Evolutionary conservation across 1,284 basidiomycete species (phyloP), one percentile per base, ranked within the genome.

Genomic region (Rugosomyces carneus): DNA sequence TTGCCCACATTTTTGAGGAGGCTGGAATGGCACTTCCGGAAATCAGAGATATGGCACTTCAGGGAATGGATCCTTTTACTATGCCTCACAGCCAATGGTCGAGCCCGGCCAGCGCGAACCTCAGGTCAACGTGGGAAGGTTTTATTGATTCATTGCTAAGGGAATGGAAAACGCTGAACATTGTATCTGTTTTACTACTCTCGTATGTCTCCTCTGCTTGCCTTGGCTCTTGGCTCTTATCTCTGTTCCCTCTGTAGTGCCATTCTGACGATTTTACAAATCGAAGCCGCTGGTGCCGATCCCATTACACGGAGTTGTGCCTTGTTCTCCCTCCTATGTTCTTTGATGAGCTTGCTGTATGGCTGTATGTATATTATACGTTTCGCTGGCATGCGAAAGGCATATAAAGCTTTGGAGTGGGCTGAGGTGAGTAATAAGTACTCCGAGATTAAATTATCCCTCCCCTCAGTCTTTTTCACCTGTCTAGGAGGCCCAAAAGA

Each of bases 81-180:
- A 18, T 18, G 35, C 35, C 11, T 5, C 35, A 37, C 6, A 6
- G 5, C 8, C 27, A 40, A 11, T 42, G 35, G 20, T 37, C 35
- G 13, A 37, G 35, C 20, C 18, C 16, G 5, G 45, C 11, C 7
- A 37, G 35, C 13, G 13, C 20, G 26, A 47, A 40, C 11, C 44
- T 57, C 16, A 57, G 50, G 20, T 16, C 21, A 1, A 42, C 56
- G 4, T 70, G 68, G 67, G 62, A 65, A 39, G 47, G 51, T 1
- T 65, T 68, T 41, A 73, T 87, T 9, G 83, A 86, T 52, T 79
- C 79, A 0, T 64, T 88, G 23, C 49, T 85, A 51, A 71, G 75
- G 35, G 84, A 88, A 58, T 87, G 83, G 84, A 88, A 88, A 65
- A 87, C 84, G 9, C 57, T 87, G 40, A 88, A 88, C 57, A 68